phyloP scores from a whole-genome alignment of 805 yeast species.

The Ogataea naganishii region DNA sequence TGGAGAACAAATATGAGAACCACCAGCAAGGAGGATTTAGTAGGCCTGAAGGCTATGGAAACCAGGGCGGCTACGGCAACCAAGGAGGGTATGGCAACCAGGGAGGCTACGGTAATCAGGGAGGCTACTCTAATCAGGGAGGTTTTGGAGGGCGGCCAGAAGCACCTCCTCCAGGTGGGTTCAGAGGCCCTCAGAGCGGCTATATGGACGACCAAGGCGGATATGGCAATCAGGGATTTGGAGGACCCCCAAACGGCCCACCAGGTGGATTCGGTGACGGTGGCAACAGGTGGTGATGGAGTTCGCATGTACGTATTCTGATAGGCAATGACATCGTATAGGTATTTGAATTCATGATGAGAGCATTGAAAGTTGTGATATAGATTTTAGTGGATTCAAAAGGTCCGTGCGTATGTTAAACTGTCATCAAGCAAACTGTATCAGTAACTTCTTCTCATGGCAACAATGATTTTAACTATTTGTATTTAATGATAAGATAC shows the following conservation, averaged over 20 bases:
- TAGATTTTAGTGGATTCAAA: no score
- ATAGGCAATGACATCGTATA: no score
- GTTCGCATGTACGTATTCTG: slow-evolving; percentile 3
- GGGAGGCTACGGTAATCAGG: slow-evolving; percentile 8
- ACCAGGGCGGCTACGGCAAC: slow-evolving; percentile 11
- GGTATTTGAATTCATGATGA: no score
- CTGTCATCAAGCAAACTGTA: no score
- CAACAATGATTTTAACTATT: background rate
- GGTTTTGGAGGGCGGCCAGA: slow-evolving; percentile 9
- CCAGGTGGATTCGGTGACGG: slow-evolving; percentile 12
- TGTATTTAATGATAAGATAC: background rate
- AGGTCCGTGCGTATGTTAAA: no score
- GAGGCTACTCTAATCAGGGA: slow-evolving; percentile 4
- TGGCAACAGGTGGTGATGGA: slow-evolving; percentile 12
- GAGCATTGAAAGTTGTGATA: no score
- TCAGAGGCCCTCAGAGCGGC: slow-evolving; percentile 7
- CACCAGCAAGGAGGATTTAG: slow-evolving; percentile 10
- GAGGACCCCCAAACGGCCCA: slow-evolving; percentile 12
- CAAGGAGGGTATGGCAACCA: slow-evolving; percentile 13
- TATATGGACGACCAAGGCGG: slow-evolving; percentile 11
- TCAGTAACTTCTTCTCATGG: no score
- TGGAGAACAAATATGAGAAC: slow-evolving; percentile 16
- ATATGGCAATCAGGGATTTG: slow-evolving; percentile 8
- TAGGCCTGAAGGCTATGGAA: slow-evolving; percentile 5
- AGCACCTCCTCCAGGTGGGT: slow-evolving; percentile 11